These are phyloP conservation scores for Entonaema liquescens DNA, from an alignment of 495 filamentous ascomycete genomes.

Conservation along the genomic window DNA sequence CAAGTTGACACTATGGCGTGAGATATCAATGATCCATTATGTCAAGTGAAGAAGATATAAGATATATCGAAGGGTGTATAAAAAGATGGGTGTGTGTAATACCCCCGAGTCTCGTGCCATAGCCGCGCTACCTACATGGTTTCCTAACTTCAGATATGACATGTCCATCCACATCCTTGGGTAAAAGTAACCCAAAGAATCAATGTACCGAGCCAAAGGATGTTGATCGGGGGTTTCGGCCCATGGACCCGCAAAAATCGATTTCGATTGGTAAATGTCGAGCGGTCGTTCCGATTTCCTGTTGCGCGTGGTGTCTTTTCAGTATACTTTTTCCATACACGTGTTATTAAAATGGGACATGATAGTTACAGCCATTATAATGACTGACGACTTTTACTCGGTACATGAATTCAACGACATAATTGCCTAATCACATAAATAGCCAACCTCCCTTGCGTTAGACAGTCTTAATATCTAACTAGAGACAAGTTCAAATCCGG, in stretches of 20 bases:
- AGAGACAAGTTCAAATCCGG: background rate
- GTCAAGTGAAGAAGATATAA: background rate
- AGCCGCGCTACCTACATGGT: background rate
- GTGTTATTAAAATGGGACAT: slow-evolving; percentile 3
- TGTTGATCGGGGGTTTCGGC: slow-evolving; percentile 41
- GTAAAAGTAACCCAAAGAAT: slow-evolving; percentile 22
- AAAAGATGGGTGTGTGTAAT: background rate
- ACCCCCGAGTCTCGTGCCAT: slow-evolving; percentile 18
- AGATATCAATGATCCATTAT: background rate
- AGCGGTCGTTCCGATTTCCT: slow-evolving; percentile 15
- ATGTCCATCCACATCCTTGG: slow-evolving; percentile 25
- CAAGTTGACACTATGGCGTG: background rate
- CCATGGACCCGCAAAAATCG: slow-evolving; percentile 37
- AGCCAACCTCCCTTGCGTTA: background rate
- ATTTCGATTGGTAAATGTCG: slow-evolving; percentile 29
- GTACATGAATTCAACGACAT: background rate
- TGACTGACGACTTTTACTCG: background rate
- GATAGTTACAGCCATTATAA: background rate
- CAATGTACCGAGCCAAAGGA: slow-evolving; percentile 34
- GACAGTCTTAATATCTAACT: background rate
- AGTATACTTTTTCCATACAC: slow-evolving; percentile 1
- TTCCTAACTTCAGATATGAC: slow-evolving; percentile 8
- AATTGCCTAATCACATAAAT: background rate
- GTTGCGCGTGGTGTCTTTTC: background rate
- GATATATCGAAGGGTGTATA: background rate